A percentile compares a stretch with the other conserved stretches of the same genome.
Evolutionary conservation across 2,329 filamentous ascomycete genomes (phyloP).

Genomic region (Colletotrichum cereale): DNA sequence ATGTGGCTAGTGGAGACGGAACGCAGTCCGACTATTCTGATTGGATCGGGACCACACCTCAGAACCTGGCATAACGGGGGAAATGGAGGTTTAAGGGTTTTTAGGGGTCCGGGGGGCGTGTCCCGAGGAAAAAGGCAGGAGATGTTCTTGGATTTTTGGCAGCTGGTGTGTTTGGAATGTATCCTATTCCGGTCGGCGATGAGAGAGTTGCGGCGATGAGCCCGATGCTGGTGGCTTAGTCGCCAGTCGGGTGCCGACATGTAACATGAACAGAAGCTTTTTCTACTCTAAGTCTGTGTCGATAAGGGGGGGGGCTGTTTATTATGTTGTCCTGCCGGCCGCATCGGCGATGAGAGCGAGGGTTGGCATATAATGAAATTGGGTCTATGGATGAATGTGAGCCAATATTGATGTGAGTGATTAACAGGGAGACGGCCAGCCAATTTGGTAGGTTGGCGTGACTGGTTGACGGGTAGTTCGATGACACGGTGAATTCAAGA

Average conservation of each 20-base stretch:
- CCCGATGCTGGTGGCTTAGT: not conserved
- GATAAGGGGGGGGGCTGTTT: not conserved
- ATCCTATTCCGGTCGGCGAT: not conserved
- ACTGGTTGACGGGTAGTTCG: constrained; percentile 40
- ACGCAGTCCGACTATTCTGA: not conserved
- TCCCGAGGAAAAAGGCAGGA: not conserved
- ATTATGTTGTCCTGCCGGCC: not conserved
- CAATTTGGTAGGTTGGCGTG: not conserved
- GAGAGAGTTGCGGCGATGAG: not conserved
- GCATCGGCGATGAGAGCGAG: constrained; percentile 34
- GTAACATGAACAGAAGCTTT: too few species aligned
- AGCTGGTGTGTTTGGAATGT: not conserved
- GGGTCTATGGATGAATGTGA: not conserved
- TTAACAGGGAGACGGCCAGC: not conserved
- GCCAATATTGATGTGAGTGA: constrained; percentile 13
- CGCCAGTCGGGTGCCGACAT: not conserved
- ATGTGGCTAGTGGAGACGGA: not conserved
- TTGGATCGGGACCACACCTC: not conserved
- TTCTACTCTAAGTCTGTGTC: not conserved
- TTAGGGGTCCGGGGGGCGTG: constrained; percentile 4
- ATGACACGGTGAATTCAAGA: constrained; percentile 54
- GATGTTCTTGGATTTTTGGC: not conserved
- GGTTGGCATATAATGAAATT: not conserved
- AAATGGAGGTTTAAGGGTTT: constrained; percentile 1
- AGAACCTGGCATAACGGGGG: not conserved